Evolutionary conservation across 2,329 filamentous ascomycete species (phyloP).

Genomic region (Epichloe baconii): DNA sequence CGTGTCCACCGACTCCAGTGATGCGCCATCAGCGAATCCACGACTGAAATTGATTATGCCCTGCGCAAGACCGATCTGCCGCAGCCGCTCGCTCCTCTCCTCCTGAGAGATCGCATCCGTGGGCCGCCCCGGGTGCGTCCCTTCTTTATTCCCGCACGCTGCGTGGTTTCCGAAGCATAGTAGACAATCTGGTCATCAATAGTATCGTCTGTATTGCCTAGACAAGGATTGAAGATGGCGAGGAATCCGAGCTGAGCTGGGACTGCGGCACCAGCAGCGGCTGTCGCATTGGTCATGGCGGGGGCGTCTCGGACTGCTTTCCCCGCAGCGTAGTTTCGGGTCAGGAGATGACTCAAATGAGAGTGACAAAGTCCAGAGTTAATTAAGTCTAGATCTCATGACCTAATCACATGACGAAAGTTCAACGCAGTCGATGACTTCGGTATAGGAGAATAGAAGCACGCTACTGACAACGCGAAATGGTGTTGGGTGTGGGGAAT

Average conservation of each 20-base stretch:
- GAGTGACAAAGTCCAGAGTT: no score
- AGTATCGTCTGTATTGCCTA: constrained; percentile 45
- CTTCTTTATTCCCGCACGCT: constrained; percentile 25
- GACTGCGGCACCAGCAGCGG: constrained; percentile 14
- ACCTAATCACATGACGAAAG: no score
- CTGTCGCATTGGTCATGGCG: constrained; percentile 11
- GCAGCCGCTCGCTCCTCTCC: constrained; percentile 71
- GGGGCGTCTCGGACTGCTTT: no score
- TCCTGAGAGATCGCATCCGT: constrained; percentile 39
- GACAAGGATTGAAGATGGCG: constrained; percentile 85
- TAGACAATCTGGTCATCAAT: constrained; percentile 82
- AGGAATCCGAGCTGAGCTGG: constrained; percentile 84
- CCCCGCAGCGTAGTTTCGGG: no score
- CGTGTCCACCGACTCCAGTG: constrained; percentile 80
- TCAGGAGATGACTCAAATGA: no score
- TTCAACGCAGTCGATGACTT: no score
- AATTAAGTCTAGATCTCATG: no score
- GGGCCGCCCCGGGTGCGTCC: constrained; percentile 28
- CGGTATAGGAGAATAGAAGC: no score
- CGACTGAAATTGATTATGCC: constrained; percentile 90
- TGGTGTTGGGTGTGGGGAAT: no score
- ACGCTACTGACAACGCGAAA: no score
- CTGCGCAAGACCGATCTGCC: constrained; percentile 91
- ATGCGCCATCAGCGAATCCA: constrained; percentile 65
- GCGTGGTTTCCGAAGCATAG: constrained; percentile 55